These are phyloP conservation scores for Carpinus viminea DNA, from an alignment of 306 rosid genomes.

Conservation along the genomic window DNA sequence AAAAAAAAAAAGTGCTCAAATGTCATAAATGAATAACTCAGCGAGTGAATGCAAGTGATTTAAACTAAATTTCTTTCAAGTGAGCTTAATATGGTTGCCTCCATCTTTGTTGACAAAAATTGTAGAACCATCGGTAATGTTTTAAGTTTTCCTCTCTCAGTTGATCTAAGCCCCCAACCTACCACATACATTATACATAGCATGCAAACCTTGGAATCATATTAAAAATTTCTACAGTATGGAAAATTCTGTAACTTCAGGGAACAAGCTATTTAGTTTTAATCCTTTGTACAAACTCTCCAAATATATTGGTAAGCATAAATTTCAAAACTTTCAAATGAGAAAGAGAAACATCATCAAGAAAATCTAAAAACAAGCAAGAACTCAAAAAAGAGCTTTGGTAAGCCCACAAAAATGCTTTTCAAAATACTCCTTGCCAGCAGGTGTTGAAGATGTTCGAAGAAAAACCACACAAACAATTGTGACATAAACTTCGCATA, in stretches of 20 bases:
- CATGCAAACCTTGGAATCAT: background rate
- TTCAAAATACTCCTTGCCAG: background rate
- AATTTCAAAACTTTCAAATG: background rate
- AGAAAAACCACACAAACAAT: background rate
- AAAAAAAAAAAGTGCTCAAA: background rate
- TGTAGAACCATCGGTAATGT: background rate
- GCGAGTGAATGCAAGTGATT: background rate
- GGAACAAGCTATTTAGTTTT: background rate
- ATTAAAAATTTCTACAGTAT: background rate
- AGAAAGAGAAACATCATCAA: background rate
- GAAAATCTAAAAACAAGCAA: background rate
- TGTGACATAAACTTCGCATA: background rate
- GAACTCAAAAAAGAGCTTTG: background rate
- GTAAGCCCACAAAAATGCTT: background rate
- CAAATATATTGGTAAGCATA: no score
- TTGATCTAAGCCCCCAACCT: background rate
- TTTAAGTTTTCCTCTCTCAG: background rate
- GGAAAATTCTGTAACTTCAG: background rate
- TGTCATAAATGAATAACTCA: background rate
- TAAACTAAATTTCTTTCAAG: background rate
- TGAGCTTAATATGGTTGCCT: background rate
- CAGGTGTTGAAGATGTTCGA: background rate
- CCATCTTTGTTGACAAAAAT: background rate
- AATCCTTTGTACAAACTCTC: background rate
- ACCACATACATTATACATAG: background rate